Evolutionary conservation across 116 monocot genomes (phyloP).

Genomic region (Cymodocea nodosa): DNA sequence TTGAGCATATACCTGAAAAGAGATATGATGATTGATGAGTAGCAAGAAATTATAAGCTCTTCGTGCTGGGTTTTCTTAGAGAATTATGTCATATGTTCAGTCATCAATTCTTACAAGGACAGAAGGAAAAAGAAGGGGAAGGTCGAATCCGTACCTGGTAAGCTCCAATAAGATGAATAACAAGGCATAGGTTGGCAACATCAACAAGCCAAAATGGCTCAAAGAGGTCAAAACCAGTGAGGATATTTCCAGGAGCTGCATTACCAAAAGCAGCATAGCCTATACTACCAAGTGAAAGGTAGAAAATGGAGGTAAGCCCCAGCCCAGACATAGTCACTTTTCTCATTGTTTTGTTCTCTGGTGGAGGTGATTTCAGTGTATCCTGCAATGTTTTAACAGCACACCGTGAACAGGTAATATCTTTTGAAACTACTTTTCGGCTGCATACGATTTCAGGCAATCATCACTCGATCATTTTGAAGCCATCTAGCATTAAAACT

Average conservation of each 20-base stretch:
- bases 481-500: too few relatives aligned
- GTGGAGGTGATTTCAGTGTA: conserved; percentile 52
- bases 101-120: too few relatives aligned
- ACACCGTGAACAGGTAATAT: not conserved
- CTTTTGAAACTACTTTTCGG: too few relatives aligned
- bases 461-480: not conserved
- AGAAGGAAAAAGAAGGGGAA: too few relatives aligned
- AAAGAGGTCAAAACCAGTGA: conserved; percentile 48
- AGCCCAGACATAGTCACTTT: conserved; percentile 35
- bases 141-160: conserved; percentile 39
- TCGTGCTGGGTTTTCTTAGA: too few relatives aligned
- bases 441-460: too few relatives aligned
- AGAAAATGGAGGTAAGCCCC: conserved; percentile 47
- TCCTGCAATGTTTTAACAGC: conserved; percentile 20
- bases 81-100: too few relatives aligned
- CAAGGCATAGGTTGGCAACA: conserved; percentile 41
- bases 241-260: conserved; percentile 49
- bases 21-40: not conserved
- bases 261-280: conserved; percentile 67
- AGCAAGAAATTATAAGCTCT: not conserved
- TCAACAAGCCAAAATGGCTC: conserved; percentile 63
- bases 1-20: conserved; percentile 52
- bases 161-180: conserved; percentile 56
- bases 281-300: conserved; percentile 40
- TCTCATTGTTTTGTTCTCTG: conserved; percentile 63